phyloP scores from a whole-genome alignment of 1,139 yeast genomes.

The Geotrichum cucujoidarum region DNA sequence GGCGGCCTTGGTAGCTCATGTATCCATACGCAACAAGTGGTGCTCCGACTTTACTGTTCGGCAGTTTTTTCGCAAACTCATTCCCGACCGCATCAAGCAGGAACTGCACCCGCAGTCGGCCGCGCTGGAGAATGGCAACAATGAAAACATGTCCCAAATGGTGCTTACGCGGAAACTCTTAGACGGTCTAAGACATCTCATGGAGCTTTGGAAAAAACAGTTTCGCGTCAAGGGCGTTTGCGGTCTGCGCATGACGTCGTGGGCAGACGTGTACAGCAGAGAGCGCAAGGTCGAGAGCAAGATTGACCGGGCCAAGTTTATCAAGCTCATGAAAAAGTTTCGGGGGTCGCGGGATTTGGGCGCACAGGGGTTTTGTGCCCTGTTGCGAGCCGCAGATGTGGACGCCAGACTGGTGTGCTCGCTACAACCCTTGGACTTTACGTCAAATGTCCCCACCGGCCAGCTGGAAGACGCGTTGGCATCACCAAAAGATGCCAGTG shows the following conservation, averaged over 20 bases:
- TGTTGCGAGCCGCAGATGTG: constrained; percentile 65
- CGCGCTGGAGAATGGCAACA: constrained; percentile 41
- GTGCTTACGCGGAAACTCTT: constrained; percentile 53
- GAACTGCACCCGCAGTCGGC: constrained; percentile 47
- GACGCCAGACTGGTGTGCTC: constrained; percentile 74
- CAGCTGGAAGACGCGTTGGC: constrained; percentile 9
- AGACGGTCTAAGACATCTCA: constrained; percentile 65
- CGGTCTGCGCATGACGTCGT: constrained; percentile 47
- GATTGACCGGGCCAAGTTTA: constrained; percentile 25
- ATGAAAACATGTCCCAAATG: constrained; percentile 25
- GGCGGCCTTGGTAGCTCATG: constrained; percentile 58
- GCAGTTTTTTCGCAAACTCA: constrained; percentile 33
- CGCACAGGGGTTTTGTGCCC: constrained; percentile 81
- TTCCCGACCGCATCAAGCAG: constrained; percentile 46
- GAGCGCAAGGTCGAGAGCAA: constrained; percentile 26
- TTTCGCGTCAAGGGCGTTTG: constrained; percentile 48
- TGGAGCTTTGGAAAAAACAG: constrained; percentile 56
- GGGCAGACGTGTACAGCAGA: constrained; percentile 52
- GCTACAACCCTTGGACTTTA: constrained; percentile 84
- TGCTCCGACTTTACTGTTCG: constrained; percentile 48
- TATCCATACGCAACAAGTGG: constrained; percentile 68
- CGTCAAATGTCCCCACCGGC: constrained; percentile 39
- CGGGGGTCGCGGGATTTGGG: constrained; percentile 73
- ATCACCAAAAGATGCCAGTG: background rate
- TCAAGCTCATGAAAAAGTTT: constrained; percentile 24